These are phyloP conservation scores for Populus trichocarpa DNA, from an alignment of 441 rosid species.

Conservation along the genomic window DNA sequence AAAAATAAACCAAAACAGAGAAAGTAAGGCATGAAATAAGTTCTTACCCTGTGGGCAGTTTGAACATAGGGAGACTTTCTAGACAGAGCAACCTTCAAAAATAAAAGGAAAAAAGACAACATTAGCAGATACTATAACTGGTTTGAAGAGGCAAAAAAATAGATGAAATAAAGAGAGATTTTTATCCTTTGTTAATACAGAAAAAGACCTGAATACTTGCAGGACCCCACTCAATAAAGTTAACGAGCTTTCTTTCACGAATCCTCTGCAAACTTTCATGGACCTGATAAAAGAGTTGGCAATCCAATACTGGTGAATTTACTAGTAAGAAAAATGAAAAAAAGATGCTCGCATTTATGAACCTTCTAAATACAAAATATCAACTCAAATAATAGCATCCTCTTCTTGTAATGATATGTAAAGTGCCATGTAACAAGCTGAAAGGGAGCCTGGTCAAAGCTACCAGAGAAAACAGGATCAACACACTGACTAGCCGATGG, in stretches of 20 bases:
- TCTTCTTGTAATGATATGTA: too few relatives aligned
- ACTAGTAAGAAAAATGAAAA: neutral
- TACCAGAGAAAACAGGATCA: too few relatives aligned
- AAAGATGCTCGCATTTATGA: neutral
- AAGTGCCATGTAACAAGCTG: too few relatives aligned
- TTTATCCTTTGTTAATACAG: constrained; percentile 1
- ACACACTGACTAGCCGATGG: neutral
- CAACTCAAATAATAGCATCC: neutral
- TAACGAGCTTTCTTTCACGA: constrained; percentile 96
- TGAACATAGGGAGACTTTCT: constrained; percentile 97
- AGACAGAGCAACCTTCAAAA: constrained; percentile 84
- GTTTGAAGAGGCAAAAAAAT: constrained; percentile 12
- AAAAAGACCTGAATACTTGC: constrained; percentile 88
- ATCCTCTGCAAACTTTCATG: constrained; percentile 98
- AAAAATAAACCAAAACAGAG: neutral
- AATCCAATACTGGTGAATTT: neutral
- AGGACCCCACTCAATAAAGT: constrained; percentile 99
- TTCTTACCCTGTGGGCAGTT: constrained; percentile 87
- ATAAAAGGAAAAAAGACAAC: constrained; percentile 10
- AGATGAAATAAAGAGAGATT: neutral
- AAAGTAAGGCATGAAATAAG: constrained; percentile 8
- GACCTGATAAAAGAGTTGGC: constrained; percentile 48
- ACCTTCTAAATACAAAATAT: neutral
- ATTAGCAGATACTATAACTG: neutral
- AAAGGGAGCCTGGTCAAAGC: too few relatives aligned